Conservation (phyloP, 352 stramenopile genomes). For the Globisporangium polare region DNA sequence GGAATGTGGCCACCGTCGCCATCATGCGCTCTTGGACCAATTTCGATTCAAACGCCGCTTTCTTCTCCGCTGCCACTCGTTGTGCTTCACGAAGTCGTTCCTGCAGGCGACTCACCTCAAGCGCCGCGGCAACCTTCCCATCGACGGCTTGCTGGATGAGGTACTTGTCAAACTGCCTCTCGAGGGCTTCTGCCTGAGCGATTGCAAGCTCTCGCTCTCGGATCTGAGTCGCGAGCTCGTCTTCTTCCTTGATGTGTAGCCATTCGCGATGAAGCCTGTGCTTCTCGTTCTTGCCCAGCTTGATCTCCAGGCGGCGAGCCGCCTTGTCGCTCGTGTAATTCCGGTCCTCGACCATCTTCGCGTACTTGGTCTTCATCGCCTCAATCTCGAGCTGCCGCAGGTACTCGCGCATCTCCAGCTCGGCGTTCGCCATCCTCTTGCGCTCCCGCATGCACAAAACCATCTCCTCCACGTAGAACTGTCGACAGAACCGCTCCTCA, state of each 20-base stretch:
- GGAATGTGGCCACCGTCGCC: conserved; percentile 51
- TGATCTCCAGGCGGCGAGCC: conserved; percentile 70
- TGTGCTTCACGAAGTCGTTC: conserved; percentile 49
- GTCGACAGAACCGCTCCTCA: conserved; percentile 52
- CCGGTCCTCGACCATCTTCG: conserved; percentile 58
- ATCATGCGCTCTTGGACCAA: conserved; percentile 67
- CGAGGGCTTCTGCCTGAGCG: conserved; percentile 36
- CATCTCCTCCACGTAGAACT: conserved; percentile 69
- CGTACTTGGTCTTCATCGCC: conserved; percentile 72
- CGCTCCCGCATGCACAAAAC: conserved; percentile 53
- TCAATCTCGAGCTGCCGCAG: conserved; percentile 59
- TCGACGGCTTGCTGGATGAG: conserved; percentile 54
- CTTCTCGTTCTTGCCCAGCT: conserved; percentile 74
- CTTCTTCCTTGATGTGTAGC: conserved; percentile 58
- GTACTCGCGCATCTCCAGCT: conserved; percentile 72
- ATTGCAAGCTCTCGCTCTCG: conserved; percentile 44
- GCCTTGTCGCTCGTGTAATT: conserved; percentile 62
- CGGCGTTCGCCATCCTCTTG: conserved; percentile 56
- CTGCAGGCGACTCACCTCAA: conserved; percentile 36
- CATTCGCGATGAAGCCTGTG: conserved; percentile 71
- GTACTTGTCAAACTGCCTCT: conserved; percentile 60
- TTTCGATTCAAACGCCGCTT: conserved; percentile 43
- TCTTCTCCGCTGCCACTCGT: conserved; percentile 36
- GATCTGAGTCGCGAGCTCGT: conserved; percentile 55
- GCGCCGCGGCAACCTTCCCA: conserved; percentile 39